These are phyloP conservation scores for Aspergillus sp. DNA, from an alignment of 2,329 filamentous ascomycete species.

Conservation along the genomic window DNA sequence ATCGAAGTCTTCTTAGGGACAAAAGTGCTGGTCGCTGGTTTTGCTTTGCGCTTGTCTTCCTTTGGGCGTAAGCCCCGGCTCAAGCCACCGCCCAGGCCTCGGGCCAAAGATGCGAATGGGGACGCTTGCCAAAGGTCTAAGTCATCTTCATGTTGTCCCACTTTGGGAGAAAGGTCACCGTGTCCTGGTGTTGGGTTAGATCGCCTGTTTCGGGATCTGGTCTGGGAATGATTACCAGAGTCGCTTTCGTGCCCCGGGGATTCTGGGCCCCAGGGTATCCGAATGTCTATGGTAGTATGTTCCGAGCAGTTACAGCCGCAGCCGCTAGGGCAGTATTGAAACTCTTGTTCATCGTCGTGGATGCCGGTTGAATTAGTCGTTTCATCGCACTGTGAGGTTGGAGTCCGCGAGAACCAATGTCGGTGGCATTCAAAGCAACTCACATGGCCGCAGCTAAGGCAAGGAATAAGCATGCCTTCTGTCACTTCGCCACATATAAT, in stretches of 20 bases:
- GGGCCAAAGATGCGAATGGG: slow-evolving; percentile 35
- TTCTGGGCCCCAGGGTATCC: slow-evolving; percentile 21
- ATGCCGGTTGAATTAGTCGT: slow-evolving; percentile 6
- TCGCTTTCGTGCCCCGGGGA: slow-evolving; percentile 15
- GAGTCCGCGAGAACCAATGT: slow-evolving; percentile 32
- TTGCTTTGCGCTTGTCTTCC: slow-evolving; percentile 25
- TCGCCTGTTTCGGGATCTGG: slow-evolving; percentile 11
- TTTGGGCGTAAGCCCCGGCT: slow-evolving; percentile 34
- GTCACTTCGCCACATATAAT: slow-evolving; percentile 40
- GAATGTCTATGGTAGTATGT: slow-evolving; percentile 27
- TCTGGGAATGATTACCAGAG: slow-evolving; percentile 6
- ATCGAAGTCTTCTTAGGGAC: slow-evolving; percentile 17
- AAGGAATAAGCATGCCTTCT: slow-evolving; percentile 42
- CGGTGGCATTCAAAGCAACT: slow-evolving; percentile 42
- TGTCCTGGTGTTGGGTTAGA: slow-evolving; percentile 9
- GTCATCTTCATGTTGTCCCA: slow-evolving; percentile 28
- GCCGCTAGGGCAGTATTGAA: slow-evolving; percentile 39
- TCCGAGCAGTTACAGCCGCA: slow-evolving; percentile 45
- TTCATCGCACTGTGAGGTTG: slow-evolving; percentile 8
- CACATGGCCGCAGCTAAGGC: slow-evolving; percentile 44
- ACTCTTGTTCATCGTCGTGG: slow-evolving; percentile 9
- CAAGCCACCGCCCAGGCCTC: slow-evolving; percentile 38
- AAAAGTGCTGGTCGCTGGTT: slow-evolving; percentile 9
- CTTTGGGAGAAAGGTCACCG: slow-evolving; percentile 8
- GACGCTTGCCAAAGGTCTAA: slow-evolving; percentile 33